These are phyloP conservation scores for Plasmodium cynomolgi DNA, from an alignment of 169 alveolate genomes.

Conservation along the genomic window DNA sequence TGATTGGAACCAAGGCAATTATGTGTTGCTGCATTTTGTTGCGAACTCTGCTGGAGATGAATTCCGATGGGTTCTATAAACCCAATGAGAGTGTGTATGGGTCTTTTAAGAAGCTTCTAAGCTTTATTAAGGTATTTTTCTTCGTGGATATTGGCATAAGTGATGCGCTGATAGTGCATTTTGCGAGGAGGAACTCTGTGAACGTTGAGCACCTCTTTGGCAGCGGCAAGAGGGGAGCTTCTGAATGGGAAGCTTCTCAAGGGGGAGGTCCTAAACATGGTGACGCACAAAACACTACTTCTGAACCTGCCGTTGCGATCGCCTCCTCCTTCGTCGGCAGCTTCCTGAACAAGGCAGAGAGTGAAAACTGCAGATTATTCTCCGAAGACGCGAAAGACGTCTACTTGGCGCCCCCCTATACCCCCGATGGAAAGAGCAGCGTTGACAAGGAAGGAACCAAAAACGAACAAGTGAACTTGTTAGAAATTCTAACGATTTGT, in stretches of 20 bases:
- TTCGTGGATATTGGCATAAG: slow-evolving; percentile 77
- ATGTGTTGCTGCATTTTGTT: slow-evolving; percentile 75
- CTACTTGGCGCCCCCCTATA: background rate
- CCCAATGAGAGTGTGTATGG: slow-evolving; percentile 36
- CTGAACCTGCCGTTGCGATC: background rate
- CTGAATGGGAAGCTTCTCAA: background rate
- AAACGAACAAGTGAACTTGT: slow-evolving; percentile 29
- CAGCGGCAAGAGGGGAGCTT: background rate
- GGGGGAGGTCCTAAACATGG: background rate
- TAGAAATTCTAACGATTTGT: slow-evolving; percentile 40
- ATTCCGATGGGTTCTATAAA: slow-evolving; percentile 72
- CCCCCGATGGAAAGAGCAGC: background rate
- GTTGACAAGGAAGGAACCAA: background rate
- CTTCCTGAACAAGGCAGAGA: background rate
- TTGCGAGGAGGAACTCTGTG: slow-evolving; percentile 15
- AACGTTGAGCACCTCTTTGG: slow-evolving; percentile 1
- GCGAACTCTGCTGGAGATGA: slow-evolving; percentile 74
- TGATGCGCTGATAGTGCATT: slow-evolving; percentile 9
- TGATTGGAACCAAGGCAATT: slow-evolving; percentile 79
- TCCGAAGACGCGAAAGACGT: background rate
- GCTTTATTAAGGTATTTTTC: slow-evolving; percentile 73
- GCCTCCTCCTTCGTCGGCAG: slow-evolving; percentile 25
- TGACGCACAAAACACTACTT: background rate
- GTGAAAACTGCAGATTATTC: background rate
- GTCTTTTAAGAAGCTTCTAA: slow-evolving; percentile 68